Evolutionary conservation across 2,329 filamentous ascomycete species (phyloP).

Genomic region (Ascochyta rabiei): DNA sequence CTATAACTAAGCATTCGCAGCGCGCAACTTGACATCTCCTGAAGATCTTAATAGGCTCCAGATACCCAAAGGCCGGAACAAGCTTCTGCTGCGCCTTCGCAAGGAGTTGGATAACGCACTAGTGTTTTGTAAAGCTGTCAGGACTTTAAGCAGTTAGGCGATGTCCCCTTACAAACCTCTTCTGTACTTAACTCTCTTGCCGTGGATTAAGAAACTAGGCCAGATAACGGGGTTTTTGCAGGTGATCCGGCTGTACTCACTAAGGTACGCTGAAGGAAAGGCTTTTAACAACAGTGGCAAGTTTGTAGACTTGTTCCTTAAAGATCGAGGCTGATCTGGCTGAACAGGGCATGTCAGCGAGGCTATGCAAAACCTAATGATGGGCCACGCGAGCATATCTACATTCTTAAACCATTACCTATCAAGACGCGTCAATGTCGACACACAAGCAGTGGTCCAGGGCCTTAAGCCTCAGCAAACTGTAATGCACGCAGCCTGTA

Average conservation of each 20-base stretch:
- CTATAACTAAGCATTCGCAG: constrained; percentile 40
- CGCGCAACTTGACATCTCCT: not conserved
- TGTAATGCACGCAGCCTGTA: constrained; percentile 24
- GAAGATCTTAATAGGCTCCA: not conserved
- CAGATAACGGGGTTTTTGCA: not conserved
- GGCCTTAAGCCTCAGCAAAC: constrained; percentile 18
- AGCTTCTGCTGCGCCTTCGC: not conserved
- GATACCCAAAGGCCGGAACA: not conserved
- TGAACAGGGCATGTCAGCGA: constrained; percentile 34
- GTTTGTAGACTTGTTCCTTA: not conserved
- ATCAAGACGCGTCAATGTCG: constrained; percentile 17
- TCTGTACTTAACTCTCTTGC: not conserved
- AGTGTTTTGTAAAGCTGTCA: not conserved
- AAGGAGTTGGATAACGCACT: not conserved
- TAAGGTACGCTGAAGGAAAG: not conserved
- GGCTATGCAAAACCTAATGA: constrained; percentile 41
- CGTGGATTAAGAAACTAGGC: not conserved
- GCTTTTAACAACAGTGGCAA: not conserved
- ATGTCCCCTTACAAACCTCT: not conserved
- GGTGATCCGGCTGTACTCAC: not conserved
- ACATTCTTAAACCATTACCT: constrained; percentile 28
- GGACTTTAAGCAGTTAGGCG: not conserved
- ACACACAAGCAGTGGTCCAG: constrained; percentile 22
- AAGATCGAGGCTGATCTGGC: no score
- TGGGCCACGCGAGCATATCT: constrained; percentile 26